Evolutionary conservation across 805 yeast species (phyloP).

Genomic region (Candida koratica): DNA sequence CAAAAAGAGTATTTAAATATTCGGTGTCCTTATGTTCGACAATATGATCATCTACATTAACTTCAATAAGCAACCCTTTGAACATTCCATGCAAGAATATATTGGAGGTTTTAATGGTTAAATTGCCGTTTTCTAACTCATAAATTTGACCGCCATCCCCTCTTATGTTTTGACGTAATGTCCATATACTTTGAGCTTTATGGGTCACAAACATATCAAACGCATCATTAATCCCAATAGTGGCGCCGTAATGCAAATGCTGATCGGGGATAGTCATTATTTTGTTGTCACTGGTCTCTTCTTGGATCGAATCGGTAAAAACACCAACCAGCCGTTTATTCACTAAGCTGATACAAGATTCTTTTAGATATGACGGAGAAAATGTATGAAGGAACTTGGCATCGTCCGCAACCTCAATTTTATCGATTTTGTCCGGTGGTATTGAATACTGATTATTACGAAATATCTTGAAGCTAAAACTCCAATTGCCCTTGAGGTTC

Average conservation of each 20-base stretch:
- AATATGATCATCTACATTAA: conserved; percentile 33
- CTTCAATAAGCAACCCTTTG: conserved; percentile 64
- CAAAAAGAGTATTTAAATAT: conserved; percentile 20
- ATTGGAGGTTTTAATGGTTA: conserved; percentile 61
- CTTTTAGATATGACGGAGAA: conserved; percentile 46
- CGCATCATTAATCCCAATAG: conserved; percentile 52
- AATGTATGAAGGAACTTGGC: conserved; percentile 48
- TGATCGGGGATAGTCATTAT: conserved; percentile 30
- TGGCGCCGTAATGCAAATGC: conserved; percentile 48
- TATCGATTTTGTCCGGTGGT: conserved; percentile 34
- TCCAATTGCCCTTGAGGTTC: conserved; percentile 58
- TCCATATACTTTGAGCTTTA: conserved; percentile 69
- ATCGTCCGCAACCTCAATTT: conserved; percentile 29
- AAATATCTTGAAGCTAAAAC: conserved; percentile 62
- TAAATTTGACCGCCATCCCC: conserved; percentile 76
- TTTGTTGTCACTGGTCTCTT: conserved; percentile 21
- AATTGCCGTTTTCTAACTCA: conserved; percentile 49
- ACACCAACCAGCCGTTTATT: conserved; percentile 39
- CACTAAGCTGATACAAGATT: conserved; percentile 46
- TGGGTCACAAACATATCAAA: conserved; percentile 52
- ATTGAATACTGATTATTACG: conserved; percentile 55
- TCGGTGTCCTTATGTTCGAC: conserved; percentile 15
- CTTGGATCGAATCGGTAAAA: conserved; percentile 32
- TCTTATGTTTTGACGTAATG: conserved; percentile 58
- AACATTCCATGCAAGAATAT: conserved; percentile 71